Base-by-base conservation (phyloP, 495 filamentous ascomycete genomes). In the Daldinia decipiens region DNA sequence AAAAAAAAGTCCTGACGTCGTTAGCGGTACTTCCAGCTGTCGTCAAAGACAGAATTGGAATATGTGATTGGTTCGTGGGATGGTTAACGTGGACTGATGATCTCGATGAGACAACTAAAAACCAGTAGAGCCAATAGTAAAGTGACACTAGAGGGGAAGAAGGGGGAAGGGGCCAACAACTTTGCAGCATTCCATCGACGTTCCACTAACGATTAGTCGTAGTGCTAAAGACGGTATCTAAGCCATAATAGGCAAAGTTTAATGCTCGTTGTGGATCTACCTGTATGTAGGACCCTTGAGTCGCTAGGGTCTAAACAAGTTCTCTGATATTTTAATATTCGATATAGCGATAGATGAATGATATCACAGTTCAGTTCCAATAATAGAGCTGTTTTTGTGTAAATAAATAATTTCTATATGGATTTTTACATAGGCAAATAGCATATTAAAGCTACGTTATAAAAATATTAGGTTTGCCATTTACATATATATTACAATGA, bases 1-100 rank as follows among this genome's bases (percentile, higher is more conserved):
- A n/a, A n/a, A 36, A 38, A 72, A 76, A 76, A 76, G 73, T 76
- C 63, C 56, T 76, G 73, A 76, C 73, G 73, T 76, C 66, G 73
- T 70, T 70, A 73, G 73, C 70, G 62, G 57, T 72, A 74, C 68
- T 68, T 64, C 8, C 4, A 40, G 54, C 43, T 21, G 21, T 32
- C 50, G 55, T 68, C 55, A 67, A 67, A 71, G 64, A 58, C 26
- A 43, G 36, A 38, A 71, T 60, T 52, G 29, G 34, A 27, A 24
- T 24, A n/a, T 45, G 6, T 70, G 64, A 71, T 67, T 71, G 63
- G 71, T 24, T 36, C 15, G 26, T 45, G 19, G 27, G 50, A 67
- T 38, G 21, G 29, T 51, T 52, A 51, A 39, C 9, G 38, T 62
- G 59, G 52, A 40, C 45, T 70, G 61, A 60, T 70, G 67, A 70